phyloP scores from a whole-genome alignment of 2,329 filamentous ascomycete species.

The Phialophora chinensis region DNA sequence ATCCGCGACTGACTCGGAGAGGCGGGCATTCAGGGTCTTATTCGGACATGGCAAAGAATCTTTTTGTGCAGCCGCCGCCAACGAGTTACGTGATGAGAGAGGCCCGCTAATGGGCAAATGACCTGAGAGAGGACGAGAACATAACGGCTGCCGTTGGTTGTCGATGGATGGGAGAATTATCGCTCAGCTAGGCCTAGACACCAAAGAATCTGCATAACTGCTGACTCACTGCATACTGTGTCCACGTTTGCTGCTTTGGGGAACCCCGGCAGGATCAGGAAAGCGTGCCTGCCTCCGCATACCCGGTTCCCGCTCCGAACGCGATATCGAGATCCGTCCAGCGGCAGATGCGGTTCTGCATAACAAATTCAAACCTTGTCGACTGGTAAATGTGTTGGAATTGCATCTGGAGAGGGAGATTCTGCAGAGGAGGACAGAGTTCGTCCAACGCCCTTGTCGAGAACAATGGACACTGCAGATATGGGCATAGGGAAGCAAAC shows the following conservation, averaged over 20 bases:
- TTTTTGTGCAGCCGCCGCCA: background rate
- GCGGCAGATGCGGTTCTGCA: background rate
- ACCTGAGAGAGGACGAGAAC: background rate
- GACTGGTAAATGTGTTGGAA: background rate
- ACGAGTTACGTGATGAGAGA: background rate
- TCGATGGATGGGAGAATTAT: background rate
- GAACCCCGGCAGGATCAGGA: conserved; percentile 1
- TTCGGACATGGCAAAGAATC: background rate
- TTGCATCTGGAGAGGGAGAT: background rate
- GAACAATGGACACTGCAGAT: background rate
- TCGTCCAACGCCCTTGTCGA: background rate
- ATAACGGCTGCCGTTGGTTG: background rate
- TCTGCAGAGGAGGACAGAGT: background rate
- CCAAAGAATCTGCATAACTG: background rate
- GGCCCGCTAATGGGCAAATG: background rate
- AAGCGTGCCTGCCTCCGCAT: background rate
- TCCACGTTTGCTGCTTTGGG: conserved; percentile 1
- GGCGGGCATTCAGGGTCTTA: background rate
- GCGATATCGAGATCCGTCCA: background rate
- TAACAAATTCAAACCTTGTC: background rate
- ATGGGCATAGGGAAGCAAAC: too few species aligned
- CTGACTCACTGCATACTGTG: background rate
- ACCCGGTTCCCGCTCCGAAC: background rate
- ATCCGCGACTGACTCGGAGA: background rate
- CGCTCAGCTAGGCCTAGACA: background rate